Percentiles rank a stretch among this genome's conserved stretches.
phyloP scores from a whole-genome alignment of 768 basidiomycete genomes.

The Postia placenta region DNA sequence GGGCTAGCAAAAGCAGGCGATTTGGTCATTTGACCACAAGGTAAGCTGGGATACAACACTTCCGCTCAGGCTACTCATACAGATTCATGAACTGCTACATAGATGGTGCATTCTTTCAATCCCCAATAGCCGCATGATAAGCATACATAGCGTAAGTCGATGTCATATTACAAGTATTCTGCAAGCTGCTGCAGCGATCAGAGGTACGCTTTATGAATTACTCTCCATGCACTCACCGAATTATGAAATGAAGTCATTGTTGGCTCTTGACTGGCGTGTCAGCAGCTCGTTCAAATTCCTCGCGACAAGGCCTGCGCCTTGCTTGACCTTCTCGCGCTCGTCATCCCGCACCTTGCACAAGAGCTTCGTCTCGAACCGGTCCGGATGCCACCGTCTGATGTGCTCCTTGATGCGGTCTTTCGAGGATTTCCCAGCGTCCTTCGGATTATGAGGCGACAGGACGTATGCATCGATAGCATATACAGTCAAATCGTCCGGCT shows the following conservation, averaged over 20 bases:
- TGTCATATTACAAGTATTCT: constrained; percentile 14
- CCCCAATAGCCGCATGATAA: background rate
- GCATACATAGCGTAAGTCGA: constrained; percentile 16
- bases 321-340: constrained; percentile 61
- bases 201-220: background rate
- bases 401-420: constrained; percentile 76
- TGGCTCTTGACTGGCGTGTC: constrained; percentile 38
- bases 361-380: constrained; percentile 70
- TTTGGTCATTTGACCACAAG: too few species aligned
- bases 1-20: too few species aligned
- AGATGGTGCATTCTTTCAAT: background rate
- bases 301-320: constrained; percentile 68
- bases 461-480: constrained; percentile 56
- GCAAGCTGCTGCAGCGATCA: constrained; percentile 2
- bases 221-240: constrained; percentile 12
- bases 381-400: constrained; percentile 75
- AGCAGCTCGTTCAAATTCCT: constrained; percentile 68
- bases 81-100: too few species aligned
- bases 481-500: constrained; percentile 57
- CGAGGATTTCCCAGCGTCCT: constrained; percentile 43
- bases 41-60: too few species aligned
- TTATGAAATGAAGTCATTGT: constrained; percentile 31
- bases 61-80: too few species aligned
- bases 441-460: constrained; percentile 48
- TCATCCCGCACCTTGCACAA: constrained; percentile 56